Base-by-base conservation (phyloP, 2,329 filamentous ascomycete species). In the Talaromyces sp. region DNA sequence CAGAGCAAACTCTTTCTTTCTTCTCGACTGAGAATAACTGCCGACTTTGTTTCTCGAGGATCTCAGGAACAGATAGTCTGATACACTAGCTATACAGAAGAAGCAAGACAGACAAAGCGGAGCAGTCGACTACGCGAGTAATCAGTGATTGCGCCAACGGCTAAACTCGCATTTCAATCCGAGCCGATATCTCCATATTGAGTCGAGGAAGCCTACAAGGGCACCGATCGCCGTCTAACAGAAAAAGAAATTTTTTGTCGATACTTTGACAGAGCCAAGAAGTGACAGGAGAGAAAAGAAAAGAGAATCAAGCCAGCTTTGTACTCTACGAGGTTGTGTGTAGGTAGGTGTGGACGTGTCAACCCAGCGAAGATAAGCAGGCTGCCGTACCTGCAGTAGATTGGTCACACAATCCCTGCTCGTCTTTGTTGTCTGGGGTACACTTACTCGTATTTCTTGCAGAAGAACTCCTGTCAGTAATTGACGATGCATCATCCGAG, bases 321-420 rank as follows among this genome's bases (percentile, higher is more conserved):
- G 22, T 15, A 13, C 19, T 25, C 22, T 45, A 47, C 43, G 11
- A 45, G 40, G 8, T 43, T n/a, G 10, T n/a, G n/a, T 22, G 19
- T 22, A 47, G 19, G 43, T 22, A 11, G 8, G 10, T 25, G 43
- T 49, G 47, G 49, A 53, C 47, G 25, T 53, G 49, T 53, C 49
- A 53, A 15, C 7, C 13, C 49, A 17, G 8, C 25, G 10, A n/a
- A 51, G 31, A 31, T n/a, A 53, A 53, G 49, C 49, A 53, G 49
- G 49, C 17, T n/a, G 25, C 49, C 49, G 49, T 53, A 53, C 49
- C 49, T 53, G 49, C 49, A 53, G 49, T 29, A 53, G 49, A 53
- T 53, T 29, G 49, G 49, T 53, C 49, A 53, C 49, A 51, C 25
- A 47, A 13, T 22, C 45, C 45, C 3, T 13, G 10, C 45, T 7